Conservation (phyloP, 352 stramenopile species). For the Globisporangium okanoganense region DNA sequence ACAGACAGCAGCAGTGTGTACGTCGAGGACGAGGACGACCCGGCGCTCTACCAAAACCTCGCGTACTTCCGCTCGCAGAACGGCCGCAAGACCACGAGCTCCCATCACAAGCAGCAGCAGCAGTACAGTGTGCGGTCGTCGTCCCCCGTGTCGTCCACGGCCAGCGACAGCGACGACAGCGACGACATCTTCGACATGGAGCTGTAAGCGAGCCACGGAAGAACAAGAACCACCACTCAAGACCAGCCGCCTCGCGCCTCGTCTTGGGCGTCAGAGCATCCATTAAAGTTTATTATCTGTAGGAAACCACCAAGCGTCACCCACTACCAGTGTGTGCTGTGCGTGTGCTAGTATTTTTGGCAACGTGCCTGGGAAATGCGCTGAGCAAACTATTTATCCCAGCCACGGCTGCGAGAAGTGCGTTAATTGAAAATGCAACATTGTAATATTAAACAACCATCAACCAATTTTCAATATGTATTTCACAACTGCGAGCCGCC, state of each 20-base stretch:
- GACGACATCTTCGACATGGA: conserved; percentile 76
- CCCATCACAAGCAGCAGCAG: not conserved
- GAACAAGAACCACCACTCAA: not conserved
- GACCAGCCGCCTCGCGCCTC: not conserved
- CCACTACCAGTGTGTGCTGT: not conserved
- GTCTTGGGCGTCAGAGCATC: not conserved
- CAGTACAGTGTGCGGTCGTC: conserved; percentile 5
- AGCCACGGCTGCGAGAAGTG: conserved; percentile 1
- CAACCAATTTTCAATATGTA: no score
- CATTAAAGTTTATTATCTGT: not conserved
- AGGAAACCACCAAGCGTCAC: not conserved
- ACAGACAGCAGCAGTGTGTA: no score
- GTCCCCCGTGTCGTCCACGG: not conserved
- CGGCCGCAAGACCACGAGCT: conserved; percentile 7
- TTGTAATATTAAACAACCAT: conserved; percentile 7
- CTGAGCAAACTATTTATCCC: conserved; percentile 13
- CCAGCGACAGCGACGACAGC: conserved; percentile 24
- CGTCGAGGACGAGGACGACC: conserved; percentile 59
- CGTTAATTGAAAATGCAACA: not conserved
- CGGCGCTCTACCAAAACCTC: conserved; percentile 60
- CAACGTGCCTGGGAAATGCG: conserved; percentile 7
- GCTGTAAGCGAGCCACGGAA: conserved; percentile 34
- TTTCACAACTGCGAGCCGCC: no score
- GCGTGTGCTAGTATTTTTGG: conserved; percentile 9
- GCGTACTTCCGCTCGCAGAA: conserved; percentile 63